Evolutionary conservation across 2,329 filamentous ascomycete genomes (phyloP).

Genomic region (Cryoendolithus antarcticus): DNA sequence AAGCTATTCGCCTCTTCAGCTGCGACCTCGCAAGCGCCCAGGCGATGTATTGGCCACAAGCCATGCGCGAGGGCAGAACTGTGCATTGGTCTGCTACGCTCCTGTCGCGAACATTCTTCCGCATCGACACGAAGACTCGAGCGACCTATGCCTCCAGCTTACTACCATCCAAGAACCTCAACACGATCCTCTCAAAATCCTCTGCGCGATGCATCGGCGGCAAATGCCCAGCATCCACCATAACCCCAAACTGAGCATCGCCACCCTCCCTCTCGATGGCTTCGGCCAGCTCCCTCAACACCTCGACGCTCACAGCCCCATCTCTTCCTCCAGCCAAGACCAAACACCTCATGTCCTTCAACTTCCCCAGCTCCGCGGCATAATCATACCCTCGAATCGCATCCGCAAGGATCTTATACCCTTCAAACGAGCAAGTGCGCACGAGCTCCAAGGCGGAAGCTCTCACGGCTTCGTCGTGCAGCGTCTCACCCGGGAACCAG

Average conservation of each 20-base stretch:
- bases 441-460: conserved; percentile 11
- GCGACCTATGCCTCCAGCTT: no score
- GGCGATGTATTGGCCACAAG: no score
- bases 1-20: no score
- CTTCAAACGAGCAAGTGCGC: conserved; percentile 12
- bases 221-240: conserved; percentile 18
- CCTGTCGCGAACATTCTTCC: conserved; percentile 4
- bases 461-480: conserved; percentile 10
- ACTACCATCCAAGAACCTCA: conserved; percentile 9
- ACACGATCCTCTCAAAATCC: conserved; percentile 14
- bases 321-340: conserved; percentile 16
- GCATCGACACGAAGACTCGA: no score
- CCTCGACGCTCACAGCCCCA: conserved; percentile 8
- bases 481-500: conserved; percentile 14
- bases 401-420: conserved; percentile 16
- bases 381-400: conserved; percentile 19
- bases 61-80: no score
- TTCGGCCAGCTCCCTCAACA: conserved; percentile 13
- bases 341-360: conserved; percentile 10
- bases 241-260: conserved; percentile 10
- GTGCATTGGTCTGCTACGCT: no score
- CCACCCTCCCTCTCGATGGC: conserved; percentile 6
- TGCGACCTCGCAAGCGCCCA: no score
- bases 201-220: conserved; percentile 17
- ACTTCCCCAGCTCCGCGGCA: conserved; percentile 6